These are phyloP conservation scores for Talaromyces borbonicus DNA, from an alignment of 495 filamentous ascomycete species.

Conservation along the genomic window DNA sequence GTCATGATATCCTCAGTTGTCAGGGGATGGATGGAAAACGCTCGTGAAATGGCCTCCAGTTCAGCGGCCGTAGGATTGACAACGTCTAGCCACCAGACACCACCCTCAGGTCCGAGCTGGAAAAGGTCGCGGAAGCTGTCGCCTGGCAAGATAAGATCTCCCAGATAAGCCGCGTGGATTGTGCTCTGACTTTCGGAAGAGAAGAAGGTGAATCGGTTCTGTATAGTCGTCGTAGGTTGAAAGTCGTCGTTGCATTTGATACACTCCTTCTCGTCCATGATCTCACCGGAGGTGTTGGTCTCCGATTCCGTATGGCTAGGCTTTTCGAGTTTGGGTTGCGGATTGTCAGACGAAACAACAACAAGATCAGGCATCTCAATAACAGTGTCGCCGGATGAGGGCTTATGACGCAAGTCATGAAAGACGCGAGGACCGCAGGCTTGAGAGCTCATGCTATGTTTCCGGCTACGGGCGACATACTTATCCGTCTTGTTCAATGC, in stretches of 20 bases:
- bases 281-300: constrained; percentile 15
- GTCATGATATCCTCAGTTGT: constrained; percentile 91
- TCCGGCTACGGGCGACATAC: constrained; percentile 27
- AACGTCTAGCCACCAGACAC: constrained; percentile 94
- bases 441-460: constrained; percentile 44
- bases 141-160: constrained; percentile 75
- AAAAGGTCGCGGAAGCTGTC: constrained; percentile 87
- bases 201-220: constrained; percentile 87
- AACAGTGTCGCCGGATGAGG: constrained; percentile 18
- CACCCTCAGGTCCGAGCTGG: constrained; percentile 59
- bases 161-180: constrained; percentile 80
- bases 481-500: constrained; percentile 44
- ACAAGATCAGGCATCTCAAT: constrained; percentile 15
- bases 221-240: constrained; percentile 43
- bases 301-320: constrained; percentile 13
- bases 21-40: constrained; percentile 87
- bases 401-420: constrained; percentile 47
- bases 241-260: constrained; percentile 23
- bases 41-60: constrained; percentile 74
- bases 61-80: constrained; percentile 85
- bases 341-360: constrained; percentile 20
- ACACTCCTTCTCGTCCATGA: constrained; percentile 23
- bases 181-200: constrained; percentile 86
- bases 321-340: constrained; percentile 16
- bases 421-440: constrained; percentile 46